These are phyloP conservation scores for Mortierella sp. DNA, from an alignment of 371 early-diverging fungal genomes.

Conservation along the genomic window DNA sequence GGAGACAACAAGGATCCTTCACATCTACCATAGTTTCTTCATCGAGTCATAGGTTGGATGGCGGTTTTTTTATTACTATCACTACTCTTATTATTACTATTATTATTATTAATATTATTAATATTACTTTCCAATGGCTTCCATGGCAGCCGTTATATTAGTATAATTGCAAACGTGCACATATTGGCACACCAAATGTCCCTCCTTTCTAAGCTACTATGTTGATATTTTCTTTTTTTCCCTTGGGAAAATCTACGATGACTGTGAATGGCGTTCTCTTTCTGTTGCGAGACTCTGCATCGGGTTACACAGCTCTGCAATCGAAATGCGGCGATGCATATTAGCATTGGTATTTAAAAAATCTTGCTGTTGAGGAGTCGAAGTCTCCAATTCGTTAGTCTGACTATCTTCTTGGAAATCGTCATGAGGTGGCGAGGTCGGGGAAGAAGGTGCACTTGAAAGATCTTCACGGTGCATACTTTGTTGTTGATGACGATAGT, in stretches of 20 bases:
- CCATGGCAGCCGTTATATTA: no score
- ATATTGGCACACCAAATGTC: not conserved
- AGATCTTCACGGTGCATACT: constrained; percentile 16
- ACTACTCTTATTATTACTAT: not conserved
- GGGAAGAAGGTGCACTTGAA: constrained; percentile 37
- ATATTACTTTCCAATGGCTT: no score
- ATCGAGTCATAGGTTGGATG: not conserved
- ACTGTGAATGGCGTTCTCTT: constrained; percentile 14
- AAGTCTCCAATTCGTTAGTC: constrained; percentile 14
- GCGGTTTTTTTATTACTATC: not conserved
- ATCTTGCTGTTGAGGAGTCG: constrained; percentile 16
- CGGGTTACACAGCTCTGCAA: constrained; percentile 52
- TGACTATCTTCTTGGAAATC: constrained; percentile 30
- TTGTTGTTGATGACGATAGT: constrained; percentile 16
- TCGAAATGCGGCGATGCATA: constrained; percentile 52
- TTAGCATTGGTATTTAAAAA: constrained; percentile 5
- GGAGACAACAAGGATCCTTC: not conserved
- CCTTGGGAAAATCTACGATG: not conserved
- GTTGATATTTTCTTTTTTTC: not conserved
- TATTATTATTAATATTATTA: not conserved
- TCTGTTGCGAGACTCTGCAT: constrained; percentile 54
- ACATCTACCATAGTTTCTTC: not conserved
- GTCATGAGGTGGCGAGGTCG: constrained; percentile 25
- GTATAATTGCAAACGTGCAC: not conserved
- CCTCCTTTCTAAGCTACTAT: not conserved